Percentiles rank a stretch among this genome's conserved stretches.
Conservation (phyloP, 2,329 filamentous ascomycete genomes). For the Cladosporium cucumerinum region DNA sequence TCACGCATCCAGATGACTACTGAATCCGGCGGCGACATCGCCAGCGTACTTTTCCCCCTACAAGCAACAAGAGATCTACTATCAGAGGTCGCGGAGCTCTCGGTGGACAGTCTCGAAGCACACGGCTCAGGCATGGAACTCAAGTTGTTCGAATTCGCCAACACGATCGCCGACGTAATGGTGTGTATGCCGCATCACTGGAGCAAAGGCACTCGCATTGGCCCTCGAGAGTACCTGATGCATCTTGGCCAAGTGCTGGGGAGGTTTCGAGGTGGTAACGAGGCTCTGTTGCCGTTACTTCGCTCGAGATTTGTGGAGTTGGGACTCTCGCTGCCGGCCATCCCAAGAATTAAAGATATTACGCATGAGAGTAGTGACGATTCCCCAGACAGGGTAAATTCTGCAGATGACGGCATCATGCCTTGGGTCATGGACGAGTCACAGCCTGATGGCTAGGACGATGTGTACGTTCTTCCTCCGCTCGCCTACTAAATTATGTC, state of each 20-base stretch:
- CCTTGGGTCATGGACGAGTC: background rate
- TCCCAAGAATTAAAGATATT: background rate
- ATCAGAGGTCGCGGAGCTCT: constrained; percentile 37
- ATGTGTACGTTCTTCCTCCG: background rate
- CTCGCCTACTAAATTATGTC: background rate
- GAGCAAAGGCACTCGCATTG: background rate
- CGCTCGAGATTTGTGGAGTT: background rate
- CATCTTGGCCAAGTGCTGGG: constrained; percentile 10
- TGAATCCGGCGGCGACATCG: constrained; percentile 1
- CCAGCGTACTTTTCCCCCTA: constrained; percentile 17
- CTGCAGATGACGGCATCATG: background rate
- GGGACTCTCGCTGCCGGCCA: background rate
- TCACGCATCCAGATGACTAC: constrained; percentile 34
- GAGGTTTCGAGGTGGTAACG: constrained; percentile 6
- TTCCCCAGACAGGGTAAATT: background rate
- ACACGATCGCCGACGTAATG: constrained; percentile 57
- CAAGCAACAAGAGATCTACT: background rate
- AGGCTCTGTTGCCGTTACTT: constrained; percentile 6
- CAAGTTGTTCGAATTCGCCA: constrained; percentile 60
- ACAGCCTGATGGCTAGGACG: background rate
- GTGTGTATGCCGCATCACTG: constrained; percentile 30
- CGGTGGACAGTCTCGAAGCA: constrained; percentile 36
- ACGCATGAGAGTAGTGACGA: constrained; percentile 10
- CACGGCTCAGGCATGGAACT: constrained; percentile 57
- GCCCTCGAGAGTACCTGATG: constrained; percentile 7